Percentiles rank a stretch among this genome's conserved stretches.
phyloP scores from a whole-genome alignment of 176 grass and related monocot species.

The Tillandsia fasciculata region DNA sequence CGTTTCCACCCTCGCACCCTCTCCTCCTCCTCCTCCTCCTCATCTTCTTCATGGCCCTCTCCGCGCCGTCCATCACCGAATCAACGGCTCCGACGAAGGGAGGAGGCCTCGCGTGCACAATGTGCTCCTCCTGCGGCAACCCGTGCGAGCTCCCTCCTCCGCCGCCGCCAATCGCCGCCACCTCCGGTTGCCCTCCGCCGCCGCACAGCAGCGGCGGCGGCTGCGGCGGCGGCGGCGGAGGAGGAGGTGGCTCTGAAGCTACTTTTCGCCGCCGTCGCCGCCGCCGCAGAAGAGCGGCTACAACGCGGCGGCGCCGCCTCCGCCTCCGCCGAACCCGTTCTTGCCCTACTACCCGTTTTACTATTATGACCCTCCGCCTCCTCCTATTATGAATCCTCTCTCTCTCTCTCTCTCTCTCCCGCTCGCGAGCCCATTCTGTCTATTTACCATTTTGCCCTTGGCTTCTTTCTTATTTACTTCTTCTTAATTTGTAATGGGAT shows the following conservation, averaged over 20 bases:
- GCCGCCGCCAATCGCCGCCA: slow-evolving; percentile 3
- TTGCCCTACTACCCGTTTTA: slow-evolving; percentile 60
- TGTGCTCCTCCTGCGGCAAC: slow-evolving; percentile 26
- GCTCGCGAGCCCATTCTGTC: not conserved
- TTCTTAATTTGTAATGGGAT: not conserved
- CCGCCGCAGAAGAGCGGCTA: slow-evolving; percentile 1
- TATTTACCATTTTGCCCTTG: not conserved
- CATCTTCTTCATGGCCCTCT: not conserved
- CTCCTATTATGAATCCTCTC: not conserved
- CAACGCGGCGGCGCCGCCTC: not conserved
- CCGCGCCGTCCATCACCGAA: not conserved
- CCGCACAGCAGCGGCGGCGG: slow-evolving; percentile 11
- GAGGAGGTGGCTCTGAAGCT: not conserved
- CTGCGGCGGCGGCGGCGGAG: not conserved
- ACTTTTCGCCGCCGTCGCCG: slow-evolving; percentile 33
- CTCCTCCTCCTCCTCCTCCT: not conserved
- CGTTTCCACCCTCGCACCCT: not conserved
- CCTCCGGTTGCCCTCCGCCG: slow-evolving; percentile 37
- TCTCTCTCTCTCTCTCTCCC: not conserved
- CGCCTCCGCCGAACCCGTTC: slow-evolving; percentile 49
- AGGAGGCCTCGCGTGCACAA: slow-evolving; percentile 19
- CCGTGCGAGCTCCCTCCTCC: slow-evolving; percentile 15
- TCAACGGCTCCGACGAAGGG: not conserved
- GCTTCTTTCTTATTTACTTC: not conserved
- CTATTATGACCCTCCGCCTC: slow-evolving; percentile 14